A percentile compares a stretch with the other conserved stretches of the same genome.
These are phyloP conservation scores for Daldinia decipiens DNA, from an alignment of 495 filamentous ascomycete genomes.

Conservation along the genomic window DNA sequence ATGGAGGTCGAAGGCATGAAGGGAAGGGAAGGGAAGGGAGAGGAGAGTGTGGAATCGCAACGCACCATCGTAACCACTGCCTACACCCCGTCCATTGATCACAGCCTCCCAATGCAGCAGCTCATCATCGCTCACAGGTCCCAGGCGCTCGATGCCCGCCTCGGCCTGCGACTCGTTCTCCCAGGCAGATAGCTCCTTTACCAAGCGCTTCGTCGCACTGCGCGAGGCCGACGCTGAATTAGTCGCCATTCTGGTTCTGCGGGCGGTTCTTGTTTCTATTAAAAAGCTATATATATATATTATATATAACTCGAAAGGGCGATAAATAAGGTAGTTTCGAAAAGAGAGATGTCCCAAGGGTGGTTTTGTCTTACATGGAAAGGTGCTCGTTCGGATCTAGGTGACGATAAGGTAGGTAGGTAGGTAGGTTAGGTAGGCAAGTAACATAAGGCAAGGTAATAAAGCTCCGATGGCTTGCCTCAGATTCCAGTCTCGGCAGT, in stretches of 20 bases:
- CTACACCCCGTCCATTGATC: conserved; percentile 70
- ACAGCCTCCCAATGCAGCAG: conserved; percentile 82
- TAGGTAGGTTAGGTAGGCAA: background rate
- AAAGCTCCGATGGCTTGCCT: background rate
- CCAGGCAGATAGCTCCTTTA: conserved; percentile 58
- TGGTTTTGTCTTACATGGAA: too few species aligned
- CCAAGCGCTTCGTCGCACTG: conserved; percentile 55
- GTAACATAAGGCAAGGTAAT: background rate
- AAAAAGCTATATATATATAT: background rate
- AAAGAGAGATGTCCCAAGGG: too few species aligned
- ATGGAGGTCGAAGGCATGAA: background rate
- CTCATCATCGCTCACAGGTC: conserved; percentile 74
- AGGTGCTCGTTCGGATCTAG: too few species aligned
- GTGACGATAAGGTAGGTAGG: too few species aligned
- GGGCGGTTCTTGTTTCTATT: too few species aligned
- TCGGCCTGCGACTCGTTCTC: conserved; percentile 52
- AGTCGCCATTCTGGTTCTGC: conserved; percentile 17
- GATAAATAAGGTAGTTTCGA: too few species aligned
- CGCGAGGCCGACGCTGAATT: conserved; percentile 23
- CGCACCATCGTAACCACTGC: conserved; percentile 77
- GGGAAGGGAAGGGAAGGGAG: background rate
- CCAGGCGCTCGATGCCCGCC: conserved; percentile 66
- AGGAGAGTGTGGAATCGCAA: conserved; percentile 12
- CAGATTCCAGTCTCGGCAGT: conserved; percentile 12
- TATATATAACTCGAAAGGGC: too few species aligned